Evolutionary conservation across 768 basidiomycete genomes (phyloP).

Genomic region (Mycena amicta): DNA sequence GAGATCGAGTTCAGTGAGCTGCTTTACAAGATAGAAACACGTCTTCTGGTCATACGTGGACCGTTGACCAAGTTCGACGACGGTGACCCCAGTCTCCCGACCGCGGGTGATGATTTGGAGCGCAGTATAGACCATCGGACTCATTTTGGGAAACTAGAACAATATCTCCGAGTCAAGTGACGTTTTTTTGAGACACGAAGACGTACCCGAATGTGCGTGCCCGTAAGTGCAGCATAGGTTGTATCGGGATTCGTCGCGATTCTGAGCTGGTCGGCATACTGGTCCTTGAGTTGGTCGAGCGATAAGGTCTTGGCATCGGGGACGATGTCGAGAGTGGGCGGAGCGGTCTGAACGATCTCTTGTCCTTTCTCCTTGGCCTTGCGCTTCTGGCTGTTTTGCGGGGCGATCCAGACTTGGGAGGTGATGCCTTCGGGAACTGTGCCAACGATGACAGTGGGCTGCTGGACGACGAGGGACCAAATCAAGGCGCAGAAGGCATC

Average conservation of each 20-base stretch:
- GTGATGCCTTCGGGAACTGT: constrained; percentile 58
- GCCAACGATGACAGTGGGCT: constrained; percentile 78
- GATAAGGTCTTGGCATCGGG: constrained; percentile 56
- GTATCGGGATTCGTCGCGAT: constrained; percentile 77
- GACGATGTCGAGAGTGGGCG: constrained; percentile 53
- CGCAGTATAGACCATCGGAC: constrained; percentile 81
- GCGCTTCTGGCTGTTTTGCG: constrained; percentile 66
- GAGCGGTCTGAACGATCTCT: constrained; percentile 43
- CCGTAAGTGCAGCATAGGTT: constrained; percentile 79
- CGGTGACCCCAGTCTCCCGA: constrained; percentile 74
- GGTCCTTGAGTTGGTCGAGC: constrained; percentile 55
- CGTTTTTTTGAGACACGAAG: too few relatives aligned
- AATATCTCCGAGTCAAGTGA: too few relatives aligned
- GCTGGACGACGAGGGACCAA: constrained; percentile 78
- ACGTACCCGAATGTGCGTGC: constrained; percentile 80
- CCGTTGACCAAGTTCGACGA: constrained; percentile 73
- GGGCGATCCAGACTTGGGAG: constrained; percentile 78
- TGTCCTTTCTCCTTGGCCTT: constrained; percentile 64
- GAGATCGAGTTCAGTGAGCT: constrained; percentile 70
- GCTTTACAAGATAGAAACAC: constrained; percentile 82
- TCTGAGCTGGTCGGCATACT: constrained; percentile 66
- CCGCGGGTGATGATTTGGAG: constrained; percentile 86
- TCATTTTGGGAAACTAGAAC: constrained; percentile 73
- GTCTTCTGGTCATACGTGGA: constrained; percentile 89
- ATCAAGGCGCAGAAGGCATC: constrained; percentile 78